Evolutionary conservation across 2,329 filamentous ascomycete species (phyloP).

Genomic region (Ascochyta pisi): DNA sequence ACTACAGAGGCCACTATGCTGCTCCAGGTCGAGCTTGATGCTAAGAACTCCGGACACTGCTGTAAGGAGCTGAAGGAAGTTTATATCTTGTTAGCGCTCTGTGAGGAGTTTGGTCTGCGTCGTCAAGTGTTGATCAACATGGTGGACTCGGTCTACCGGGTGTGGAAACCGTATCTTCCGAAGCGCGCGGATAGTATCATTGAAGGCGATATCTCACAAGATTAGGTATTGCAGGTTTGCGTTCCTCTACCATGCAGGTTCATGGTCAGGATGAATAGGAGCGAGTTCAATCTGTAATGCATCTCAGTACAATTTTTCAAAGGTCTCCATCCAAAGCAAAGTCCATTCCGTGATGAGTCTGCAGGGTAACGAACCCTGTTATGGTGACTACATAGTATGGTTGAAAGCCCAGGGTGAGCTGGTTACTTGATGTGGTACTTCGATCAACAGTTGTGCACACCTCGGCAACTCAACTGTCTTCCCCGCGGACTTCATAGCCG

Average conservation of each 20-base stretch:
- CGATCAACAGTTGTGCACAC: conserved; percentile 20
- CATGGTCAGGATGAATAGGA: neutral
- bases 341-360: no score
- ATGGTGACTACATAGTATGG: no score
- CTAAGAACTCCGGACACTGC: neutral
- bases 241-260: neutral
- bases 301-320: no score
- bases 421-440: neutral
- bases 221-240: neutral
- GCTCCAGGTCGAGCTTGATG: conserved; percentile 1
- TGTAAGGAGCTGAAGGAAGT: neutral
- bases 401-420: neutral
- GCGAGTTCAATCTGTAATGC: no score
- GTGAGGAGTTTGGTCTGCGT: neutral
- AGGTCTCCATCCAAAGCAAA: no score
- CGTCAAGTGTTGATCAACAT: neutral
- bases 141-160: conserved; percentile 3
- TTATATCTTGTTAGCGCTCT: neutral
- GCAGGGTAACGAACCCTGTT: no score
- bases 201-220: neutral
- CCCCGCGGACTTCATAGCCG: conserved; percentile 45
- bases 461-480: conserved; percentile 37
- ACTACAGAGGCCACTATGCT: neutral
- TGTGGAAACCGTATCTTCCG: conserved; percentile 1
- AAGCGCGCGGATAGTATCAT: neutral